Base-by-base conservation (phyloP, 2,329 filamentous ascomycete genomes). In the Colletotrichum salicis region DNA sequence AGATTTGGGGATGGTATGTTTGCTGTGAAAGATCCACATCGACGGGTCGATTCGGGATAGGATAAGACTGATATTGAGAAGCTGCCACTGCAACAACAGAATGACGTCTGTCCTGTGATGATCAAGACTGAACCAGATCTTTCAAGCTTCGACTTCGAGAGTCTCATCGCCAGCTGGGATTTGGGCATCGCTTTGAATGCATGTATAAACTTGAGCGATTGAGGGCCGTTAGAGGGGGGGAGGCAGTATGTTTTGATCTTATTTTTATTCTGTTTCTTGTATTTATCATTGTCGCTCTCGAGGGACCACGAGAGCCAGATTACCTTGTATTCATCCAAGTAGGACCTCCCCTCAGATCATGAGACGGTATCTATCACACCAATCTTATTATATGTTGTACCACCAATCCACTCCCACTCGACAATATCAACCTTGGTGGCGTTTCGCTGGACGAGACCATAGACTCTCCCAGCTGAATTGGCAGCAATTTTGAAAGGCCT, bases 331-430 rank as follows among this genome's bases (percentile, higher is more conserved):
- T 48, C 41, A 48, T 4, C 19, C 41, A 22, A 8, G 1, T 48
- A 48, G 41, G 8, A 5, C 41, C 6, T 22, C 41, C 41, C 33
- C 54, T 24, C 31, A 29, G 2, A 27, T 48, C 29, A 71, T 29
- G 59, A 62, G n/a, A 59, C 55, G 4, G 66, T 71, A 2, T 73
- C 59, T 19, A 72, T 48, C 19, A 59, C 61, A 19, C 72, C 72
- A 6, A 73, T 62, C 24, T 68, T 71, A 31, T 64, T 63, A 35
- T 73, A 73, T 13, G 64, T 72, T n/a, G 55, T 73, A n/a, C 70
- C 72, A n/a, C 65, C 70, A 19, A 54, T 69, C 72, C 72, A 73
- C 63, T 67, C 61, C 72, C 72, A 73, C 33, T 72, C 72, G 5
- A 69, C 60, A 4, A 73, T 65, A 41, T 69, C 60, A 11, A 73